Conservation (phyloP, 1,284 basidiomycete genomes). For the Tilletia indica region DNA sequence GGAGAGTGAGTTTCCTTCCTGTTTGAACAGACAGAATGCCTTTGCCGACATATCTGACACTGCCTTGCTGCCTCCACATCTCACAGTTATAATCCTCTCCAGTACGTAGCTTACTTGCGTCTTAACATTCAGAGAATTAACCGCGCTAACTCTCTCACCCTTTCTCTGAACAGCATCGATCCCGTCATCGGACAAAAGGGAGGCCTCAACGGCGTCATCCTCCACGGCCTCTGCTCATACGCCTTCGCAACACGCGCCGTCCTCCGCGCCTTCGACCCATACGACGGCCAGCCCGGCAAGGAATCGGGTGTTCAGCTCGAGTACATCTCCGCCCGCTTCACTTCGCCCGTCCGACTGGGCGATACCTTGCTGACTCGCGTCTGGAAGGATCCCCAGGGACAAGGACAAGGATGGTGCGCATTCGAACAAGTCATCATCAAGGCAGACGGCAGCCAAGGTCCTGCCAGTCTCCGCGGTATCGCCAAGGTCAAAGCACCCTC, state of each 20-base stretch:
- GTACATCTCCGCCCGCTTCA: slow-evolving; percentile 41
- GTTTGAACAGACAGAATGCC: neutral
- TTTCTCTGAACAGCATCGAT: slow-evolving; percentile 32
- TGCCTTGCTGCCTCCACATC: neutral
- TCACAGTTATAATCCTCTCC: slow-evolving; percentile 41
- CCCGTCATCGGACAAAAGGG: slow-evolving; percentile 36
- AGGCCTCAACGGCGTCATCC: slow-evolving; percentile 44
- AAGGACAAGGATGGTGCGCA: slow-evolving; percentile 29
- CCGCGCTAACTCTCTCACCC: neutral
- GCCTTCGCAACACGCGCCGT: slow-evolving; percentile 44
- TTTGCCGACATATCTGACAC: neutral
- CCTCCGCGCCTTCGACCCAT: slow-evolving; percentile 32
- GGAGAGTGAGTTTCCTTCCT: slow-evolving; percentile 25
- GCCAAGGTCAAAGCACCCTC: slow-evolving; percentile 6
- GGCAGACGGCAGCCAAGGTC: neutral
- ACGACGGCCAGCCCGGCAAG: slow-evolving; percentile 33
- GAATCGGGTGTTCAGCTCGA: slow-evolving; percentile 27
- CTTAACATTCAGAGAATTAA: too few relatives aligned
- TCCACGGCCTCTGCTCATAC: slow-evolving; percentile 50
- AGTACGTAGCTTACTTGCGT: slow-evolving; percentile 15
- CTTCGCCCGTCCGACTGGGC: slow-evolving; percentile 43
- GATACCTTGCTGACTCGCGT: slow-evolving; percentile 44
- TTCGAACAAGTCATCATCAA: slow-evolving; percentile 40
- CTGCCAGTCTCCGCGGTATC: neutral
- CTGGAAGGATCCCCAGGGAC: slow-evolving; percentile 30